A percentile compares a stretch with the other conserved stretches of the same genome.
Evolutionary conservation across 2,329 filamentous ascomycete genomes (phyloP).

Genomic region (Aspergillus brunneoviolaceus): DNA sequence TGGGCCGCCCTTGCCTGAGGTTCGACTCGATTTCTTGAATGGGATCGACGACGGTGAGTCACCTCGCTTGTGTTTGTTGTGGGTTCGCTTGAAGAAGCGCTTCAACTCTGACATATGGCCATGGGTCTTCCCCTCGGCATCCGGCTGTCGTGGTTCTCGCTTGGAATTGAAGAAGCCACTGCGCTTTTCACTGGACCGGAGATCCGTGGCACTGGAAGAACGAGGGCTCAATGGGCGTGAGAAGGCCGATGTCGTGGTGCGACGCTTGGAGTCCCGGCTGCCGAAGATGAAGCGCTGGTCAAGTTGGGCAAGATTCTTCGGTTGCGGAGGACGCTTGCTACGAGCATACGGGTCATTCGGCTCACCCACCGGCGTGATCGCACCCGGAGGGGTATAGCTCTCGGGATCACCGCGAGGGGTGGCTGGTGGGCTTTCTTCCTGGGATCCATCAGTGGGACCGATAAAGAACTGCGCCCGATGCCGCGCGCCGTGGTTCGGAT

Average conservation of each 20-base stretch:
- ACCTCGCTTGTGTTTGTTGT: conserved; percentile 65
- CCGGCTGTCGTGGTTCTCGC: conserved; percentile 53
- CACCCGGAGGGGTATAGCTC: conserved; percentile 61
- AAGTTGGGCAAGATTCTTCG: conserved; percentile 63
- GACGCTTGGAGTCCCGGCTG: conserved; percentile 66
- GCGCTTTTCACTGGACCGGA: conserved; percentile 50
- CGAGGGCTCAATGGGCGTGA: conserved; percentile 45
- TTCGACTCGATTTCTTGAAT: conserved; percentile 53
- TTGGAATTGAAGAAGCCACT: conserved; percentile 56
- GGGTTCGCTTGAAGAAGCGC: conserved; percentile 82
- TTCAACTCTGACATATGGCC: conserved; percentile 93
- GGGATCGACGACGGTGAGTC: conserved; percentile 63
- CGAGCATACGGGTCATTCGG: conserved; percentile 85
- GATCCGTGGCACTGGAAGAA: conserved; percentile 45
- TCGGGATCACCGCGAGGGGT: conserved; percentile 48
- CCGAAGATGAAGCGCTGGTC: conserved; percentile 85
- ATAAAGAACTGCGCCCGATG: conserved; percentile 56
- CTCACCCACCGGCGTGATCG: conserved; percentile 76
- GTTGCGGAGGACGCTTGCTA: conserved; percentile 70
- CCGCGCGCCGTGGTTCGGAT: conserved; percentile 48
- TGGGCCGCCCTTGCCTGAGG: conserved; percentile 52
- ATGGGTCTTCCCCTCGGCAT: conserved; percentile 50
- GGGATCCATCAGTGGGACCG: conserved; percentile 54
- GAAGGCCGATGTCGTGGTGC: conserved; percentile 56
- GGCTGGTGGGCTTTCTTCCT: conserved; percentile 64